phyloP scores from a whole-genome alignment of 805 yeast genomes.

The Cyberlindnera nakhonratchasimensis region DNA sequence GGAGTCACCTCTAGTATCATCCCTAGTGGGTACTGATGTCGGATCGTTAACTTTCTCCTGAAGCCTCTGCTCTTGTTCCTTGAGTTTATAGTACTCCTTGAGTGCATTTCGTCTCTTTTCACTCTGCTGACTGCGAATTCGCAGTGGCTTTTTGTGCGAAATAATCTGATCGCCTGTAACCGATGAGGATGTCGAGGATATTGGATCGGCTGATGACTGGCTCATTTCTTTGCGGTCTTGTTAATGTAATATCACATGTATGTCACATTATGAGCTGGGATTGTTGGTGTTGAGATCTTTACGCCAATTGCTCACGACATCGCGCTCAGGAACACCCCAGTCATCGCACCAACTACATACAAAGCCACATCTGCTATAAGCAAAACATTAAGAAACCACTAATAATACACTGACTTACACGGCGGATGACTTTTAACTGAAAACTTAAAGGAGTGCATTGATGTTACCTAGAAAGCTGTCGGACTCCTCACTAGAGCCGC shows the following conservation, averaged over 20 bases:
- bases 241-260: too few species aligned
- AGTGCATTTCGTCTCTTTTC: slow-evolving; percentile 38
- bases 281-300: too few species aligned
- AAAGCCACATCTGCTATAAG: too few species aligned
- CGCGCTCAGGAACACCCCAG: too few species aligned
- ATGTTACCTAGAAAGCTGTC: slow-evolving; percentile 2
- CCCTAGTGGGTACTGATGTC: not conserved
- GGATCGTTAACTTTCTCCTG: slow-evolving; percentile 2
- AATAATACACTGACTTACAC: too few species aligned
- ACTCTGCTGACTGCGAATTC: slow-evolving; percentile 23
- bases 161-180: slow-evolving; percentile 9
- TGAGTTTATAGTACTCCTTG: slow-evolving; percentile 40
- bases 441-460: too few species aligned
- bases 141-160: slow-evolving; percentile 27
- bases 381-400: too few species aligned
- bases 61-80: slow-evolving; percentile 27
- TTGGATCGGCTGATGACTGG: not conserved
- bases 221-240: too few species aligned
- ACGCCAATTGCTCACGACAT: too few species aligned
- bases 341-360: too few species aligned
- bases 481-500: not conserved
- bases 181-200: slow-evolving; percentile 2
- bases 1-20: not conserved
- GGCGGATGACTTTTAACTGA: too few species aligned
- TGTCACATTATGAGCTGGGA: too few species aligned